Conservation (phyloP, 2,329 filamentous ascomycete genomes). For the Trichoderma sp. region DNA sequence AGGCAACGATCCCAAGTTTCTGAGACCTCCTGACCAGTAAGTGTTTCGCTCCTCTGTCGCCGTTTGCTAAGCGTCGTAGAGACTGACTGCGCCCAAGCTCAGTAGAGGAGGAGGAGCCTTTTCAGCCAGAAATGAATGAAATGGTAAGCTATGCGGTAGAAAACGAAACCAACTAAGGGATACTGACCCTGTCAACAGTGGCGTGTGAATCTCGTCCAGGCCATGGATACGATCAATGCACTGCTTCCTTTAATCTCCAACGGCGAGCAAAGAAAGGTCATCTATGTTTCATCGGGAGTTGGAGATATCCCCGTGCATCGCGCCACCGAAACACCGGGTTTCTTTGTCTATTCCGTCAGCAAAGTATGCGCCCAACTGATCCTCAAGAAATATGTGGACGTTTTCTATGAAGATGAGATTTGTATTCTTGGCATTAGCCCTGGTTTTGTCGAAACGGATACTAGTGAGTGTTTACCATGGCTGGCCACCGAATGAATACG, state of each 20-base stretch:
- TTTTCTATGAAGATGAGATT: neutral
- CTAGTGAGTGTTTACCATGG: neutral
- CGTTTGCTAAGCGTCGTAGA: neutral
- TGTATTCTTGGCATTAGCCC: neutral
- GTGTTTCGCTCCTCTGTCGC: neutral
- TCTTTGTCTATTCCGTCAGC: neutral
- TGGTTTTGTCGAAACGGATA: neutral
- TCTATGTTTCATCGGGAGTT: neutral
- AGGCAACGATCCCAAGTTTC: neutral
- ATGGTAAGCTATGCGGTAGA: neutral
- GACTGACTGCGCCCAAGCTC: neutral
- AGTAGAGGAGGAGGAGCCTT: neutral
- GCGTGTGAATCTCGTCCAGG: neutral
- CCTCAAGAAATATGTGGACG: neutral
- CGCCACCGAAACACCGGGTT: neutral
- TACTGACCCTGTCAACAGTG: neutral
- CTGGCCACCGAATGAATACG: neutral
- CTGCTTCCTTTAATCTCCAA: neutral
- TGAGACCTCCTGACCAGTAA: neutral
- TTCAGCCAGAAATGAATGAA: neutral
- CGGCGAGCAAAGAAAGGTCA: neutral
- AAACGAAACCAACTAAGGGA: no score
- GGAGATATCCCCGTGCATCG: neutral
- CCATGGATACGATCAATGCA: neutral
- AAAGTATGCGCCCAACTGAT: neutral